Evolutionary conservation across 208 protist species (phyloP).

Genomic region (Acanthamoeba quina): DNA sequence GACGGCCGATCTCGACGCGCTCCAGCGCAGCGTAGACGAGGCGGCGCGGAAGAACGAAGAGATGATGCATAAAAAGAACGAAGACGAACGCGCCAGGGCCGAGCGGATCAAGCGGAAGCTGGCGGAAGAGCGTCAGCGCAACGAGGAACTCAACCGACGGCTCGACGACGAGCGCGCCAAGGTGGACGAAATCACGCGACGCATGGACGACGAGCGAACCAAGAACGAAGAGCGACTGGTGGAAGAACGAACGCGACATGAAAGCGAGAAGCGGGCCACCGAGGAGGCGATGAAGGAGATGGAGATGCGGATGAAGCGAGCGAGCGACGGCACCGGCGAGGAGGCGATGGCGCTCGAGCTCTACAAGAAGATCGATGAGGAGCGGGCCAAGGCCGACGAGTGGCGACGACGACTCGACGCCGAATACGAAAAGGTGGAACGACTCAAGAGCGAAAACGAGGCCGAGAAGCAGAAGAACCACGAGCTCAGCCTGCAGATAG

Average conservation of each 20-base stretch:
- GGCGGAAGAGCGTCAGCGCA: not conserved
- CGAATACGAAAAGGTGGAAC: not conserved
- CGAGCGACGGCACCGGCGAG: not conserved
- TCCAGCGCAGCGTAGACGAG: not conserved
- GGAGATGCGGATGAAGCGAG: not conserved
- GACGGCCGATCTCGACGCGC: not conserved
- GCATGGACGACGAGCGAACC: not conserved
- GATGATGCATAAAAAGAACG: not conserved
- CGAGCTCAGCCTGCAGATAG: not conserved
- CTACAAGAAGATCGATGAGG: not conserved
- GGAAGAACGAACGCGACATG: not conserved
- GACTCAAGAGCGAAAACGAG: not conserved
- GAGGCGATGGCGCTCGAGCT: not conserved
- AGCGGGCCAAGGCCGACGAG: not conserved
- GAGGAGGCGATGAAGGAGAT: not conserved
- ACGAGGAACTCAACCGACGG: not conserved
- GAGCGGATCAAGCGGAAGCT: not conserved
- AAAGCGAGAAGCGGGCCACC: not conserved
- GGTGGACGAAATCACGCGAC: not conserved
- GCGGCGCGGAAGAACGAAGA: not conserved
- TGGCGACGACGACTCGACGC: not conserved
- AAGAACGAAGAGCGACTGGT: not conserved
- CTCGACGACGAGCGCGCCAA: not conserved
- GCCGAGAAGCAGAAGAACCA: not conserved
- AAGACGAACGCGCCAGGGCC: not conserved